These are phyloP conservation scores for Beauveria asiatica DNA, from an alignment of 2,329 filamentous ascomycete genomes.

Conservation along the genomic window DNA sequence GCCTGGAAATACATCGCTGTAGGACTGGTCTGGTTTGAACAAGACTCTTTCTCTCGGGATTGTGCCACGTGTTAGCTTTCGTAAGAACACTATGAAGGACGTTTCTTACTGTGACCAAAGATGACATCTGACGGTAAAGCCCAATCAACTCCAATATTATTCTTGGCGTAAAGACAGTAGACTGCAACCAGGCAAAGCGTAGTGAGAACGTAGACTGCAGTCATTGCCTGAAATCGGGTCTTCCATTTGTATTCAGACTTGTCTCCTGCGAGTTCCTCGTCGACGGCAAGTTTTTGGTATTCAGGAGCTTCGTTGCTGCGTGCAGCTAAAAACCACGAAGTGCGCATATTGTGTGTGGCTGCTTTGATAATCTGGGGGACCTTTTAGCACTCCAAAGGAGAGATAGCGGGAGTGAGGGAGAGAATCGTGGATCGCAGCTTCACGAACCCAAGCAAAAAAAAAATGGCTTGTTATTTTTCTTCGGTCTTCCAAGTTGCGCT, in stretches of 20 bases:
- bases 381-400: background rate
- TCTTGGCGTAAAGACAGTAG: background rate
- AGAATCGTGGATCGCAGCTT: background rate
- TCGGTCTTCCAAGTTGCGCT: background rate
- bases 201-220: background rate
- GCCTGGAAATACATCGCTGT: background rate
- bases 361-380: background rate
- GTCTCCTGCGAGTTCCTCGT: background rate
- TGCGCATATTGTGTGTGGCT: background rate
- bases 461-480: background rate
- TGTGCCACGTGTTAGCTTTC: background rate
- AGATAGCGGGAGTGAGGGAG: background rate
- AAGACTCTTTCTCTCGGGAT: background rate
- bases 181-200: background rate
- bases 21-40: background rate
- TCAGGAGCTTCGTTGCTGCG: background rate
- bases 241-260: background rate
- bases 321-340: background rate
- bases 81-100: background rate
- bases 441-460: background rate
- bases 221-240: background rate
- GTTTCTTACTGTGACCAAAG: background rate
- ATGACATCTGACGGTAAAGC: background rate
- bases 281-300: background rate
- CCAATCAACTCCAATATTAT: background rate